Base-by-base conservation (phyloP, 2,329 filamentous ascomycete species). In the Parasarocladium wereldwijsianum region DNA sequence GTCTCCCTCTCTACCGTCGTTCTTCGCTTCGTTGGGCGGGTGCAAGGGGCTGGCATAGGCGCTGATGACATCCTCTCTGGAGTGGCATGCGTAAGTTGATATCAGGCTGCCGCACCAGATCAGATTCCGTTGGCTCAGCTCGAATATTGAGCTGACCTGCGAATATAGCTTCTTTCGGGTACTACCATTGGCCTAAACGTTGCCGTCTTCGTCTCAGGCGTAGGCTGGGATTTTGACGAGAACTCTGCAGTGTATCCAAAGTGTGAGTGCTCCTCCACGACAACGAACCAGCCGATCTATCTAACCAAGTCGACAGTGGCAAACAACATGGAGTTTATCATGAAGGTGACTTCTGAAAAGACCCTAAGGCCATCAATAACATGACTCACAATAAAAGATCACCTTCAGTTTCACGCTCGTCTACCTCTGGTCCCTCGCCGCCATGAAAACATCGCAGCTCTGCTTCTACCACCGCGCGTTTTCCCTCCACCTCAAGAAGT, bases 401-500 rank as follows among this genome's bases (percentile, higher is more conserved):
- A 36, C 36, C 12, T 41, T 41, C 29, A 34, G 31, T 16, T 41
- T 40, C 18, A 36, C 36, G 4, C 28, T 41, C 8, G 27, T 43
- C 12, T 41, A 41, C 22, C 32, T 41, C 16, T 39, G 38, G 39
- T 32, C 39, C 13, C 35, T 43, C n/a, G 35, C 38, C 7, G 23
- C 31, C 15, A 17, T 40, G 24, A 40, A 41, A 17, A 33, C 38
- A 20, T 40, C 38, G 19, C 36, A 37, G 23, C 33, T 41, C 7
- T 39, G 34, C 32, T 40, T 41, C 24, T 41, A 41, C 28, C 26
- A 34, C 14, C 33, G 39, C 14, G 34, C 37, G n/a, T 41, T 41
- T 26, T 24, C 32, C 4, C 3, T 38, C 17, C 30, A 36, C 15
- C 34, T 39, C 19, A 34, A 31, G 26, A 24, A 21, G 14, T 34